These are phyloP conservation scores for Yarrowia keelungensis DNA, from an alignment of 805 yeast species.

Conservation along the genomic window DNA sequence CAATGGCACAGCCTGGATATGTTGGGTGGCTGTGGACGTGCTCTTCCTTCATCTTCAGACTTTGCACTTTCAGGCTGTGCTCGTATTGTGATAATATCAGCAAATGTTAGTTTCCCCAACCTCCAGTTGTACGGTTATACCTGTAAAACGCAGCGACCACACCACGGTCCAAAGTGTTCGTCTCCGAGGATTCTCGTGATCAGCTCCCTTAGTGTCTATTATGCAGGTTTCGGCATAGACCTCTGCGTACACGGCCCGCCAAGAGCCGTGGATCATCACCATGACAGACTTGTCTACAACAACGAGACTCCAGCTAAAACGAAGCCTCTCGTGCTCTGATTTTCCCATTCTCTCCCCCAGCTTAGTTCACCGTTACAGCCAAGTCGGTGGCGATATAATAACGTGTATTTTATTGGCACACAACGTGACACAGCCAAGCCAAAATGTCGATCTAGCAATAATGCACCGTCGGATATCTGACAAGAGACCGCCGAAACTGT, in stretches of 20 bases:
- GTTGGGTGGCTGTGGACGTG: too few relatives aligned
- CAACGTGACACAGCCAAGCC: conserved; percentile 13
- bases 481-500: neutral
- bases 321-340: too few relatives aligned
- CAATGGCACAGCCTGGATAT: too few relatives aligned
- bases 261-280: conserved; percentile 14
- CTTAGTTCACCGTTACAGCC: conserved; percentile 3
- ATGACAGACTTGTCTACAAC: too few relatives aligned
- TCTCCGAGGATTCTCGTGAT: conserved; percentile 15
- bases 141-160: neutral
- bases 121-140: neutral
- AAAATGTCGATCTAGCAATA: conserved; percentile 6
- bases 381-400: conserved; percentile 20
- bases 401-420: neutral
- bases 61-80: too few relatives aligned
- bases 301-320: too few relatives aligned
- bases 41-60: too few relatives aligned
- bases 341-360: too few relatives aligned
- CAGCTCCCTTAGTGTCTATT: neutral
- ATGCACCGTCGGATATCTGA: conserved; percentile 15
- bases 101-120: too few relatives aligned
- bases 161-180: neutral
- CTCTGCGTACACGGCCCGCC: conserved; percentile 8
- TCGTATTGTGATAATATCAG: too few relatives aligned
- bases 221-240: conserved; percentile 9